Base-by-base conservation (phyloP, 345 rosid species). In the Nephelium lappaceum region DNA sequence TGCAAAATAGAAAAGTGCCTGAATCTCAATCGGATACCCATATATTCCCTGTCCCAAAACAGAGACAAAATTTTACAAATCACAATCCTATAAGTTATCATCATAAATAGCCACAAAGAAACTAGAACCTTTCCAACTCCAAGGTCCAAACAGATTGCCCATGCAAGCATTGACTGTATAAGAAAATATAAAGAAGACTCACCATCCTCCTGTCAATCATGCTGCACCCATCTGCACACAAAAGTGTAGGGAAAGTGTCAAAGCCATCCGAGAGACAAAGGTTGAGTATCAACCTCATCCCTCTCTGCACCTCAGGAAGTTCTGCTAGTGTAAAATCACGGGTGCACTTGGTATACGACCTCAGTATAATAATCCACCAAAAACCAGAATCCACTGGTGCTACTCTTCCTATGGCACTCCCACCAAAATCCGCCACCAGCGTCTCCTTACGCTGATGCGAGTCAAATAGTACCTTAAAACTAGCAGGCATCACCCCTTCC, bases 361-460 rank as follows among this genome's bases (percentile, higher is more conserved):
- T 78, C 7, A 90, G 87, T 81, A 90, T 79, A 79, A 90, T 87
- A 66, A 90, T 90, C 92, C 92, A 91, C 92, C 92, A 89, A 78
- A 91, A 89, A 16, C 92, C 91, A n/a, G 93, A 90, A 76, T 87
- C 92, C 19, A 88, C 90, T 5, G 93, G 93, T 0, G 93, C 90
- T 66, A 87, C 93, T 79, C 89, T 84, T 61, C 91, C 90, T 7
- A 88, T 90, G 9, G 91, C 93, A 72, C 87, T 86, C 23, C 84
- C 93, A 61, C 93, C 91, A 85, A 87, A 87, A 81, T 89, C 91
- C 0, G 88, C 89, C 25, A 86, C 80, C 77, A 87, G 24, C 24
- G 72, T 79, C 21, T 89, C 91, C 73, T 81, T 82, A 53, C 78
- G 68, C 19, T 69, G 72, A 66, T 70, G 74, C 14, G 81, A 58